These are phyloP conservation scores for Pleodorina starrii DNA, from an alignment of 139 green algal species.

Conservation along the genomic window DNA sequence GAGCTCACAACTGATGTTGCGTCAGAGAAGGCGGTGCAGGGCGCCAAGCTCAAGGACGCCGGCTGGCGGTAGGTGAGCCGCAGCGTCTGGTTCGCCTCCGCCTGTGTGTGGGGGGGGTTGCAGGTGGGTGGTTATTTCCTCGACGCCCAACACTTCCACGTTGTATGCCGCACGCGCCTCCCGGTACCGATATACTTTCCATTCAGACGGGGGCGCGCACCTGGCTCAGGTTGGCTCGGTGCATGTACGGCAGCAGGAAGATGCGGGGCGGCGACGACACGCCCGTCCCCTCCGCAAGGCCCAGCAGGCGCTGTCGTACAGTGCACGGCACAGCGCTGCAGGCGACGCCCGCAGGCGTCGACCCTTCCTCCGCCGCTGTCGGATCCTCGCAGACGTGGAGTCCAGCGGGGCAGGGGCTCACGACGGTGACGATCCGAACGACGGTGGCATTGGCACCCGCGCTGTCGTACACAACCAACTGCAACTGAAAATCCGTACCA, in stretches of 20 bases:
- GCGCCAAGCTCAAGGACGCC: not conserved
- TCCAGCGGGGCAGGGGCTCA: not conserved
- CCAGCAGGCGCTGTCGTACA: not conserved
- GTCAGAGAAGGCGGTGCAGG: not conserved
- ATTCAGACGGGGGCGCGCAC: too few relatives aligned
- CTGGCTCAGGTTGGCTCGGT: not conserved
- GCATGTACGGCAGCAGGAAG: not conserved
- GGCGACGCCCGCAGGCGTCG: not conserved
- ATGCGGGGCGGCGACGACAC: not conserved
- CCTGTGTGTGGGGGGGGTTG: not conserved
- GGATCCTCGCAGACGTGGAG: not conserved
- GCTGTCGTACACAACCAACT: not conserved
- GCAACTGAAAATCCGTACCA: not conserved
- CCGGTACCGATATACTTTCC: too few relatives aligned
- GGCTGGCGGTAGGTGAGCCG: not conserved
- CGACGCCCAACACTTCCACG: too few relatives aligned
- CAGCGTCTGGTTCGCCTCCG: slow-evolving; percentile 14
- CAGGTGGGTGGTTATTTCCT: too few relatives aligned
- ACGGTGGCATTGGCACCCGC: not conserved
- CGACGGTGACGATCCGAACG: not conserved
- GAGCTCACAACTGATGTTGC: too few relatives aligned
- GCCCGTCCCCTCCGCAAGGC: too few relatives aligned
- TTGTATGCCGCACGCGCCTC: too few relatives aligned
- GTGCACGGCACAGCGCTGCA: not conserved
- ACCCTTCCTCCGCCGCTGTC: not conserved